Evolutionary conservation across 306 rosid genomes (phyloP), one percentile per base, ranked within the genome.

Genomic region (Quercus rubra): DNA sequence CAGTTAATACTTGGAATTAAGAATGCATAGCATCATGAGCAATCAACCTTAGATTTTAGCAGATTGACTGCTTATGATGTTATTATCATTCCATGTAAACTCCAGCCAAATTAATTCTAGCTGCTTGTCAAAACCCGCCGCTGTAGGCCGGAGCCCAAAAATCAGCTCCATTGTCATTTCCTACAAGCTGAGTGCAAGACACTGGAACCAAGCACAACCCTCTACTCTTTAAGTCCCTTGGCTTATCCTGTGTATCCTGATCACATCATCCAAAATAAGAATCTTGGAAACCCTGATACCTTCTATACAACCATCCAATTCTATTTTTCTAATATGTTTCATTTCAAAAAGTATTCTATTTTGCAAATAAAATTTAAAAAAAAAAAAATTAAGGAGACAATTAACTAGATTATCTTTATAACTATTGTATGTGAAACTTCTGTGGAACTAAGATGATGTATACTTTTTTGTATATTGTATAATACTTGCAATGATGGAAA

Each of bases 171-270:
- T 79, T 92, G 77, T 90, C 92, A 59, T 79, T 87, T 76, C 92
- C 97, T 82, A 94, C 92, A 69, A 83, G 85, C 43, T 91, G 92
- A 58, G 94, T 92, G 89, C 88, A 89, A 57, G 97, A 89, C 49
- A 92, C 81, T 0, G 98, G 98, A 12, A 92, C 93, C 85, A 94
- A 85, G 71, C 98, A 92, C 72, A 94, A 68, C 79, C 98, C 98
- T 86, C 88, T 89, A 73, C 98, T 92, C 87, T 80, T 88, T 43
- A 94, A 77, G 31, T 92, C 93, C 80, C 77, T 92, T 64, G 79
- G 30, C 69, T 85, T 86, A 14, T 74, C 94, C 77, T 81, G 70
- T 20, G 58, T 70, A 54, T 73, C 81, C 85, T 90, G 80, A 54
- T 49, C 14, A 25, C 58, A 58, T 18, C 51, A 71, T 71, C 35